These are phyloP conservation scores for Tephrocybe sp. DNA, from an alignment of 768 basidiomycete genomes.

Conservation along the genomic window DNA sequence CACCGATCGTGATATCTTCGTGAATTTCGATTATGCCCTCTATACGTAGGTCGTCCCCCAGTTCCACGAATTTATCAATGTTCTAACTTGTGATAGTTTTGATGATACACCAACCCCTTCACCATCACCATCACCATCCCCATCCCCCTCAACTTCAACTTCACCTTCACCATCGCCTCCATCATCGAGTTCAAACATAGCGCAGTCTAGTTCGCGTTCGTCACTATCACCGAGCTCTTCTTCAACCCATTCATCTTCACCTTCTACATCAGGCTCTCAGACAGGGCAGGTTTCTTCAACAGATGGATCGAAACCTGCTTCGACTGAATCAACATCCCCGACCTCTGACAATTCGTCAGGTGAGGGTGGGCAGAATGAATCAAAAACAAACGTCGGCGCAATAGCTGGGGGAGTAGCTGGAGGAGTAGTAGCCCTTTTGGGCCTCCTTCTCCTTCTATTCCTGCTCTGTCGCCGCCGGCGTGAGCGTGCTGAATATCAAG, in stretches of 20 bases:
- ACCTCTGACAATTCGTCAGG: neutral
- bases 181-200: neutral
- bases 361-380: too few species aligned
- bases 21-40: slow-evolving; percentile 40
- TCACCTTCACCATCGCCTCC: neutral
- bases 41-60: slow-evolving; percentile 30
- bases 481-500: neutral
- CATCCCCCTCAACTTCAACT: neutral
- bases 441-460: slow-evolving; percentile 1
- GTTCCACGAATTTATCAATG: neutral
- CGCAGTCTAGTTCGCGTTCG: neutral
- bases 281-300: neutral
- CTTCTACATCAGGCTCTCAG: neutral
- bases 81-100: slow-evolving; percentile 1
- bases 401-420: slow-evolving; percentile 12
- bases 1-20: slow-evolving; percentile 28
- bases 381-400: slow-evolving; percentile 6
- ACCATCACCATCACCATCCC: neutral
- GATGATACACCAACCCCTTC: slow-evolving; percentile 1
- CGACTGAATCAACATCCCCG: neutral
- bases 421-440: slow-evolving; percentile 6
- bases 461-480: neutral
- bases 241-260: neutral
- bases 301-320: neutral
- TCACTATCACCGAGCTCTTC: neutral